Percentiles rank a stretch among this genome's conserved stretches.
Conservation (phyloP, 1,284 basidiomycete genomes). For the Cronartium ribicola region DNA sequence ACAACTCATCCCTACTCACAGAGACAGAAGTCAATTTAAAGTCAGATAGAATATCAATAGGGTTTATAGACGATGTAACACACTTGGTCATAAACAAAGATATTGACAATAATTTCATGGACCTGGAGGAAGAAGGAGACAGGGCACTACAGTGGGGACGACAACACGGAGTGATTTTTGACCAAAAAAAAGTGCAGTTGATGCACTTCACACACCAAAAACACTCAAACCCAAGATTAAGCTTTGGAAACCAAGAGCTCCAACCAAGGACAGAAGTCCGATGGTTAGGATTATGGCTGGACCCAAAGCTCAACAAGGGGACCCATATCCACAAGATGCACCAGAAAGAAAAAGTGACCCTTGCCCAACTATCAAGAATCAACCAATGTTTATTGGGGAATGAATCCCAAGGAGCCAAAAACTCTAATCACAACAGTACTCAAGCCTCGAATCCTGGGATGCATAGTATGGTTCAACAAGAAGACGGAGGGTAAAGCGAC, state of each 20-base stretch:
- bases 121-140: background rate
- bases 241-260: background rate
- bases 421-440: too few relatives aligned
- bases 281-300: too few relatives aligned
- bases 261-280: too few relatives aligned
- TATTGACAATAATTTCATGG: background rate
- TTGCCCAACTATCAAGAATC: too few relatives aligned
- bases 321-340: background rate
- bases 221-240: background rate
- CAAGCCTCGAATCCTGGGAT: too few relatives aligned
- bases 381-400: too few relatives aligned
- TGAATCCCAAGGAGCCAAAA: too few relatives aligned
- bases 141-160: background rate
- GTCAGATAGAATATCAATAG: background rate
- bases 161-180: slow-evolving; percentile 15
- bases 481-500: too few relatives aligned
- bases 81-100: background rate
- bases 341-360: background rate
- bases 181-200: slow-evolving; percentile 4
- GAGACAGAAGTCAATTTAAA: background rate
- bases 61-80: slow-evolving; percentile 5
- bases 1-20: background rate
- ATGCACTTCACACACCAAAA: slow-evolving; percentile 9
- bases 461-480: too few relatives aligned
- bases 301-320: too few relatives aligned